Evolutionary conservation across 2,329 filamentous ascomycete genomes (phyloP).

Genomic region (Orbilia ellipsospora): DNA sequence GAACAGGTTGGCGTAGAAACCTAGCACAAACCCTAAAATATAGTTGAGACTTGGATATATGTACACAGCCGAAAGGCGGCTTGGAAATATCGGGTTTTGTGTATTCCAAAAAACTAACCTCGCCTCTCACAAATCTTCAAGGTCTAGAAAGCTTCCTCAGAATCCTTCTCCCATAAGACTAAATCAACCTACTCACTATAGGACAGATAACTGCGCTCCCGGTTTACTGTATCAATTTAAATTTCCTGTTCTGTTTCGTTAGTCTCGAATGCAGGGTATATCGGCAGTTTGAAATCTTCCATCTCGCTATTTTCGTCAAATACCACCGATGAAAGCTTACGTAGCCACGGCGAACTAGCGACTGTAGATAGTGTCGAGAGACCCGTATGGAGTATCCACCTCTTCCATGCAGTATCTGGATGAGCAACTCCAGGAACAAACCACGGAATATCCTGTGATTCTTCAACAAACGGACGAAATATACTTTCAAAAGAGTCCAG

Average conservation of each 20-base stretch:
- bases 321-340: slow-evolving; percentile 1
- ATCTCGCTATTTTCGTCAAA: slow-evolving; percentile 11
- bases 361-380: slow-evolving; percentile 11
- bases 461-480: slow-evolving; percentile 65
- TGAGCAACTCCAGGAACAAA: slow-evolving; percentile 19
- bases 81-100: too few species aligned
- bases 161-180: too few species aligned
- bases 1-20: too few species aligned
- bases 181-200: too few species aligned
- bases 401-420: slow-evolving; percentile 16
- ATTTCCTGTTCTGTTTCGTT: not conserved
- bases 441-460: slow-evolving; percentile 61
- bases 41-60: too few species aligned
- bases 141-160: too few species aligned
- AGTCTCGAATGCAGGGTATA: slow-evolving; percentile 23
- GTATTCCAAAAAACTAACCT: too few species aligned
- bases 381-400: slow-evolving; percentile 12
- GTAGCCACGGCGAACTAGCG: slow-evolving; percentile 18
- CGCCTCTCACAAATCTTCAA: too few species aligned
- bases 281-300: slow-evolving; percentile 32
- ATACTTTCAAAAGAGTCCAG: slow-evolving; percentile 65
- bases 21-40: too few species aligned
- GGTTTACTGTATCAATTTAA: too few species aligned
- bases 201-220: too few species aligned
- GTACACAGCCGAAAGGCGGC: too few species aligned